These are phyloP conservation scores for Metschnikowia gelsemii DNA, from an alignment of 805 yeast species.

Conservation along the genomic window DNA sequence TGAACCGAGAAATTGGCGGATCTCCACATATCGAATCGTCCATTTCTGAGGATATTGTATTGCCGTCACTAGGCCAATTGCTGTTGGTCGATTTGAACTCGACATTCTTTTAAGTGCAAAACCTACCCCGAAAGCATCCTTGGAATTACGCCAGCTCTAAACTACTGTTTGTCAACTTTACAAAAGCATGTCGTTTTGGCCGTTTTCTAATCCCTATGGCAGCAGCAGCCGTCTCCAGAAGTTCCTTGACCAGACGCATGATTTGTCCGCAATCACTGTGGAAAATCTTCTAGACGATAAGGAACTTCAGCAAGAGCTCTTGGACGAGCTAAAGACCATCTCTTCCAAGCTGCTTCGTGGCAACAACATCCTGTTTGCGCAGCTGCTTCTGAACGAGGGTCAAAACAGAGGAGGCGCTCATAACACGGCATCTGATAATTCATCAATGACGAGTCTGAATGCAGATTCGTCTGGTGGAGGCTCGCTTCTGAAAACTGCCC, in stretches of 20 bases:
- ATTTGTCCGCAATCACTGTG: constrained; percentile 30
- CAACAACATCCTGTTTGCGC: constrained; percentile 31
- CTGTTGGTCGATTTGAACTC: too few species aligned
- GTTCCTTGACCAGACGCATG: constrained; percentile 39
- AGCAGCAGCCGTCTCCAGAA: constrained; percentile 40
- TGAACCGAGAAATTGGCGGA: too few species aligned
- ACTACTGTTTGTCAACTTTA: too few species aligned
- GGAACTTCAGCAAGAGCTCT: constrained; percentile 35
- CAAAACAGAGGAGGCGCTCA: constrained; percentile 10
- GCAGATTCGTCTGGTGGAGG: constrained; percentile 26
- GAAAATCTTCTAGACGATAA: constrained; percentile 36
- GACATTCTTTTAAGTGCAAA: too few species aligned
- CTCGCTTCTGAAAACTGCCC: constrained; percentile 31
- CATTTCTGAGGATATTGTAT: too few species aligned
- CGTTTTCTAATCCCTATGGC: constrained; percentile 39
- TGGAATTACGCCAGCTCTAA: too few species aligned
- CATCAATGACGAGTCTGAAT: constrained; percentile 36
- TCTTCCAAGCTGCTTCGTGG: constrained; percentile 30
- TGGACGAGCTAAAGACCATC: constrained; percentile 32
- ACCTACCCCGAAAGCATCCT: too few species aligned
- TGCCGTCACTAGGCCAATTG: too few species aligned
- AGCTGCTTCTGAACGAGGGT: constrained; percentile 21
- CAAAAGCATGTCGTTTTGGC: constrained; percentile 52
- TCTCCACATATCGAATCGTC: too few species aligned
- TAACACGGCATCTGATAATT: constrained; percentile 24